Conservation (phyloP, 2,329 filamentous ascomycete species). For the Neocatenulostroma microsporum region DNA sequence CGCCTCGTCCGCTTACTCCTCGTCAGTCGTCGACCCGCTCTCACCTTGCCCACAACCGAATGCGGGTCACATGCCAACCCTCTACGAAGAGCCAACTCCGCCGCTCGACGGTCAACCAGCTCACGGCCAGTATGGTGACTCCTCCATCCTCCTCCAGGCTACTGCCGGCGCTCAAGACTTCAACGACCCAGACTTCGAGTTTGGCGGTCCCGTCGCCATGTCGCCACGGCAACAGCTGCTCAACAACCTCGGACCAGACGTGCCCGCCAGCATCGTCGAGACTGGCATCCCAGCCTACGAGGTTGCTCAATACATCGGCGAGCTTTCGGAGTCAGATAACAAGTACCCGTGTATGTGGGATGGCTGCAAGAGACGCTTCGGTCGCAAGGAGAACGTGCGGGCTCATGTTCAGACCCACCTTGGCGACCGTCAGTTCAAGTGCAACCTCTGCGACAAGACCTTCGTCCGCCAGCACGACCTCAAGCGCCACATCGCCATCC, state of each 20-base stretch:
- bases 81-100: conserved; percentile 25
- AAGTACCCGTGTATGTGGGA: conserved; percentile 48
- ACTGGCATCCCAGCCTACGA: conserved; percentile 86
- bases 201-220: conserved; percentile 20
- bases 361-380: conserved; percentile 80
- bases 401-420: conserved; percentile 97
- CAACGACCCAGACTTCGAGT: conserved; percentile 25
- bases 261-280: conserved; percentile 58
- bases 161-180: conserved; percentile 24
- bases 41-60: conserved; percentile 34
- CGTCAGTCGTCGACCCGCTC: conserved; percentile 40
- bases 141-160: conserved; percentile 22
- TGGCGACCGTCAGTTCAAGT: conserved; percentile 90
- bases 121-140: conserved; percentile 6
- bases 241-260: conserved; percentile 39
- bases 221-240: conserved; percentile 37
- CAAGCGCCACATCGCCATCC: conserved; percentile 95
- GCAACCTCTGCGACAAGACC: conserved; percentile 86
- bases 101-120: conserved; percentile 16
- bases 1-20: conserved; percentile 43
- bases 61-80: conserved; percentile 31
- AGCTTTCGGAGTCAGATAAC: conserved; percentile 36
- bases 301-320: conserved; percentile 42
- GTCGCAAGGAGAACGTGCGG: conserved; percentile 98
- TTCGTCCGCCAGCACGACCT: conserved; percentile 96